Conservation (phyloP, 1,139 yeast genomes). For the Candida sanyaensis region DNA sequence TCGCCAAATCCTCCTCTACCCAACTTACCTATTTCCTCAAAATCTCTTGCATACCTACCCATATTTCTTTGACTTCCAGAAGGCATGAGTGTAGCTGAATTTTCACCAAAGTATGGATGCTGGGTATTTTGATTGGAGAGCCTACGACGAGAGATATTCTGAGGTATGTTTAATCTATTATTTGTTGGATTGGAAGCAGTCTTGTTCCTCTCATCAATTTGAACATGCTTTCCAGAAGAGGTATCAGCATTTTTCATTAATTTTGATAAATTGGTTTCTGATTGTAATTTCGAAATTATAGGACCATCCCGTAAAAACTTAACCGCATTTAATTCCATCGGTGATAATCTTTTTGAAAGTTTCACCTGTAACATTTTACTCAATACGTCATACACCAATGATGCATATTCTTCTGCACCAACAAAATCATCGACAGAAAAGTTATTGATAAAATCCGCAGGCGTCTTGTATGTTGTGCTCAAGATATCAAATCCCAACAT, state of each 20-base stretch:
- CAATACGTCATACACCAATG: conserved; percentile 62
- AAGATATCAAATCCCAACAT: conserved; percentile 57
- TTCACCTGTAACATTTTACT: conserved; percentile 64
- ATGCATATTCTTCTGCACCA: conserved; percentile 36
- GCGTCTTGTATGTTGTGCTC: conserved; percentile 54
- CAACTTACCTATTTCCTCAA: conserved; percentile 89
- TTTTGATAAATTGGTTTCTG: conserved; percentile 6
- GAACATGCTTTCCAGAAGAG: not conserved
- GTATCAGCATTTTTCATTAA: conserved; percentile 1
- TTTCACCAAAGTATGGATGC: conserved; percentile 7
- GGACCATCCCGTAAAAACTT: conserved; percentile 77
- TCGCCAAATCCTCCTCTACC: conserved; percentile 98
- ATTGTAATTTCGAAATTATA: conserved; percentile 17
- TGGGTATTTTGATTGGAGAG: conserved; percentile 21
- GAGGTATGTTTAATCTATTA: not conserved
- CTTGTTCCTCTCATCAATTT: not conserved
- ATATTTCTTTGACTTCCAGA: conserved; percentile 14
- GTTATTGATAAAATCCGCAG: conserved; percentile 58
- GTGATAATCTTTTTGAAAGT: conserved; percentile 74
- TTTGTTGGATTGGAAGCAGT: not conserved
- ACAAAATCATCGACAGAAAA: conserved; percentile 33
- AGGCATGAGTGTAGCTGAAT: conserved; percentile 1
- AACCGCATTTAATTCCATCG: conserved; percentile 80
- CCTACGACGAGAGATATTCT: conserved; percentile 15
- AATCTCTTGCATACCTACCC: conserved; percentile 59